Base-by-base conservation (phyloP, 2,329 filamentous ascomycete species). In the Domatiomyces globalis region DNA sequence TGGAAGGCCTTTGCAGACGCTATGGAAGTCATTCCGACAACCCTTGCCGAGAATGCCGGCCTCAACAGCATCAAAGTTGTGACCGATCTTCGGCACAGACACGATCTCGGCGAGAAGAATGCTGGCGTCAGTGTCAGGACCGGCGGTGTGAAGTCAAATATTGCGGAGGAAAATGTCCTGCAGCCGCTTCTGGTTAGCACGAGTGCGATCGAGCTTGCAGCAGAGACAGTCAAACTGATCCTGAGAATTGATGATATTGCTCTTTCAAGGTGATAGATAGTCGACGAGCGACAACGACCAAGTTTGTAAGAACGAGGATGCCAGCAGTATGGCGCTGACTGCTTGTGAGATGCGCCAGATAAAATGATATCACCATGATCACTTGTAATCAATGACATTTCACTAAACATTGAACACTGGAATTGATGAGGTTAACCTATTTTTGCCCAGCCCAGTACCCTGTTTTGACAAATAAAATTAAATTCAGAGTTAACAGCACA, bases 1-100 rank as follows among this genome's bases (percentile, higher is more conserved):
- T 98, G 87, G 87, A 96, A 95, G 73, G 90, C 90, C 0, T 98
- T 98, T 65, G 92, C 94, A 1, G 90, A 98, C 58, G 92, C 92
- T 6, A 84, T 98, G 74, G 92, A 98, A 72, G 87, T 98, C 43
- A 86, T 98, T 50, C 92, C 94, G 12, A 95, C 90, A 33, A 98
- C 92, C 1, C 76, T 98, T 60, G 94, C 92, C 0, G 92, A 98
- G 73, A 98, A 98, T 63, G 92, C 92, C 0, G 92, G 92, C 48
- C 76, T 98, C 57, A 98, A 98, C 77, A 90, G 86, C 67, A 98
- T 98, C 77, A 95, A 94, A 73, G 92, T 98, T 25, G 92, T 98
- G 46, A 98, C 92, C 22, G 92, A 96, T 63, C 73, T 98, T 64
- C 80, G 92, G 65, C 88, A 95, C 71, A 81, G 89, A 63, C 92